Conservation (phyloP, 345 rosid species). For the Excoecaria cochinchinensis region DNA sequence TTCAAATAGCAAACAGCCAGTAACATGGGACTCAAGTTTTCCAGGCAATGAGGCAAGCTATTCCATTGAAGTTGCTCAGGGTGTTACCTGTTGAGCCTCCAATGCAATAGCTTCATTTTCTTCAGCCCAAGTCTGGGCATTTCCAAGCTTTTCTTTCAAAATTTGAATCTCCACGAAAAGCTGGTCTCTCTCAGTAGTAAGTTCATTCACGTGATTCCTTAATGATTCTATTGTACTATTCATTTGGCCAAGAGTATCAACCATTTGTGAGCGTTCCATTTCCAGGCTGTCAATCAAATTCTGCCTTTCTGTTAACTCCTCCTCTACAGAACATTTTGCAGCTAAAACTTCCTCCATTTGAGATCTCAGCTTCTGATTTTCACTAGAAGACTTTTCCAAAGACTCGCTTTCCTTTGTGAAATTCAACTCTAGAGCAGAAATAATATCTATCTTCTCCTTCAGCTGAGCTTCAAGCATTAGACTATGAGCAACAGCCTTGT, state of each 20-base stretch:
- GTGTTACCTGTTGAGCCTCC: slow-evolving; percentile 67
- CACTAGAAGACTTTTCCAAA: slow-evolving; percentile 33
- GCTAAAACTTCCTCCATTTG: slow-evolving; percentile 44
- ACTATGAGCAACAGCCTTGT: slow-evolving; percentile 45
- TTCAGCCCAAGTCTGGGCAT: slow-evolving; percentile 49
- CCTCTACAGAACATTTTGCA: slow-evolving; percentile 49
- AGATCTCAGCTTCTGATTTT: slow-evolving; percentile 56
- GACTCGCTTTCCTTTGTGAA: slow-evolving; percentile 40
- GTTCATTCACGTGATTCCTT: slow-evolving; percentile 46
- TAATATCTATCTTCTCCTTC: slow-evolving; percentile 54
- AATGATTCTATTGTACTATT: slow-evolving; percentile 54
- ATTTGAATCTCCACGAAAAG: slow-evolving; percentile 51
- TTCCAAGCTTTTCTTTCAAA: slow-evolving; percentile 59
- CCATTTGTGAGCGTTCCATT: slow-evolving; percentile 59
- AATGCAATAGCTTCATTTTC: slow-evolving; percentile 60
- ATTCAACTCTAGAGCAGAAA: slow-evolving; percentile 50
- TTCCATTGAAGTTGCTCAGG: slow-evolving; percentile 1
- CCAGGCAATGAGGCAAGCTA: background rate
- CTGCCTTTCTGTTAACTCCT: slow-evolving; percentile 51
- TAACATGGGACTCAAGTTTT: background rate
- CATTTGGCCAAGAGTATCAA: slow-evolving; percentile 54
- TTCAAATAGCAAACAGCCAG: background rate
- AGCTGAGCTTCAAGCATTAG: slow-evolving; percentile 60
- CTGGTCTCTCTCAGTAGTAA: slow-evolving; percentile 58
- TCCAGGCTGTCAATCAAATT: slow-evolving; percentile 65